A percentile compares a stretch with the other conserved stretches of the same genome.
Evolutionary conservation across 768 basidiomycete genomes (phyloP).

Genomic region (Lactarius vividus): DNA sequence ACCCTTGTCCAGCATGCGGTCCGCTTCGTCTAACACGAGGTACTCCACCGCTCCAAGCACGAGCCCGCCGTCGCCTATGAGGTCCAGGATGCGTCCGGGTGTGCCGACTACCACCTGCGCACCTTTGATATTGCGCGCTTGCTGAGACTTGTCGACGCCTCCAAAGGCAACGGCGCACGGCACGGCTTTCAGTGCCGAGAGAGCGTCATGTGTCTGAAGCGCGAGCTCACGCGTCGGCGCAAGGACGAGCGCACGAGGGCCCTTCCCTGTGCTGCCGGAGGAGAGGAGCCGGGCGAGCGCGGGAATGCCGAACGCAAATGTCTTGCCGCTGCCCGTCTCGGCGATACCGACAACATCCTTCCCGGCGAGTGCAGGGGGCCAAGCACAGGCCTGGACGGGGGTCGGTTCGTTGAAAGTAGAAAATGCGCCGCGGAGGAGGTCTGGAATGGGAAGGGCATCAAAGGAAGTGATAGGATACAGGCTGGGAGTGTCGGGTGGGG

Average conservation of each 20-base stretch:
- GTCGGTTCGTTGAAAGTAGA: conserved; percentile 80
- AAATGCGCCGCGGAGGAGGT: conserved; percentile 60
- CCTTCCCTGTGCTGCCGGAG: conserved; percentile 34
- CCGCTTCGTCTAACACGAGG: conserved; percentile 95
- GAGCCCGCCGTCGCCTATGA: conserved; percentile 83
- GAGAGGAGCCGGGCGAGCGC: conserved; percentile 68
- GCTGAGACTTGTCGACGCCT: conserved; percentile 88
- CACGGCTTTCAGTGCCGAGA: conserved; percentile 71
- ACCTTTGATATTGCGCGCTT: conserved; percentile 61
- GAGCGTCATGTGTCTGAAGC: conserved; percentile 87
- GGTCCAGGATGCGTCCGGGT: conserved; percentile 88
- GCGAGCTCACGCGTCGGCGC: conserved; percentile 97
- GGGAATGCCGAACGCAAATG: conserved; percentile 92
- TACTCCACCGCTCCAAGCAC: conserved; percentile 88
- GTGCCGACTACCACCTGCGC: conserved; percentile 91
- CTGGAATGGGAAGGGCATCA: conserved; percentile 64
- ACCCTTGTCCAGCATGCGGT: conserved; percentile 96
- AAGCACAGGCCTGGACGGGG: conserved; percentile 93
- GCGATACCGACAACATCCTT: conserved; percentile 94
- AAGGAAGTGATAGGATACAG: conserved; percentile 74
- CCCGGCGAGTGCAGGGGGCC: conserved; percentile 82
- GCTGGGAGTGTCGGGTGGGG: conserved; percentile 43
- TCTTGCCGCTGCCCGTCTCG: conserved; percentile 98
- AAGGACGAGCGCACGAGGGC: conserved; percentile 62
- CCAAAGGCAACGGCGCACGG: conserved; percentile 89